A percentile compares a stretch with the other conserved stretches of the same genome.
Evolutionary conservation across 805 yeast species (phyloP).

Genomic region (Vanderwaltozyma yarrowii): DNA sequence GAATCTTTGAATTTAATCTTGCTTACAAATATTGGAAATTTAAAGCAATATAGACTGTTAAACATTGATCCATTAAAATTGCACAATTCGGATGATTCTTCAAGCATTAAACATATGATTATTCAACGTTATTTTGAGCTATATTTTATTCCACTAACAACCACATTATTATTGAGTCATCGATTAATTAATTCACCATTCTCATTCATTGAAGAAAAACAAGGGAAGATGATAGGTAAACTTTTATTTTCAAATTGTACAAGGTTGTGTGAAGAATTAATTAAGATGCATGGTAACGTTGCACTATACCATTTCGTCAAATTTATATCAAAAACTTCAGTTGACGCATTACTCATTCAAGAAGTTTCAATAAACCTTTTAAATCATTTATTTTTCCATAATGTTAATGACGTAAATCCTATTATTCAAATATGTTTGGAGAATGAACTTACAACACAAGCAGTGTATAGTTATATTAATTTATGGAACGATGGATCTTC

Average conservation of each 20-base stretch:
- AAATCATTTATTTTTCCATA: constrained; percentile 24
- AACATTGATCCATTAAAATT: constrained; percentile 8
- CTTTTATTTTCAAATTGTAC: constrained; percentile 10
- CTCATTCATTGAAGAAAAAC: background rate
- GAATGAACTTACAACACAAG: constrained; percentile 18
- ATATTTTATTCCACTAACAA: constrained; percentile 14
- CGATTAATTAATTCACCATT: constrained; percentile 9
- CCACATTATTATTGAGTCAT: constrained; percentile 13
- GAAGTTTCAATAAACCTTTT: constrained; percentile 21
- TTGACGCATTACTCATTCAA: constrained; percentile 29
- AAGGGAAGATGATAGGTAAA: constrained; percentile 3
- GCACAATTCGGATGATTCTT: background rate
- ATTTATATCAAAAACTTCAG: constrained; percentile 26
- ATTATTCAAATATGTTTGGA: constrained; percentile 8
- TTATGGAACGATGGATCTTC: constrained; percentile 30
- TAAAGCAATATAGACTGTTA: constrained; percentile 10
- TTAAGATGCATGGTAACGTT: constrained; percentile 29
- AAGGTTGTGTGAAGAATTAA: constrained; percentile 27
- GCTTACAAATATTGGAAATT: constrained; percentile 8
- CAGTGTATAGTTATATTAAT: constrained; percentile 17
- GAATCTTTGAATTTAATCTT: constrained; percentile 12
- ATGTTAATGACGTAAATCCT: constrained; percentile 1
- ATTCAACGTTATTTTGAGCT: constrained; percentile 15
- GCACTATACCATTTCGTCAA: constrained; percentile 29
- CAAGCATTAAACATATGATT: constrained; percentile 13